phyloP scores from a whole-genome alignment of 2,329 filamentous ascomycete genomes.

The Nigrospora osmanthi region DNA sequence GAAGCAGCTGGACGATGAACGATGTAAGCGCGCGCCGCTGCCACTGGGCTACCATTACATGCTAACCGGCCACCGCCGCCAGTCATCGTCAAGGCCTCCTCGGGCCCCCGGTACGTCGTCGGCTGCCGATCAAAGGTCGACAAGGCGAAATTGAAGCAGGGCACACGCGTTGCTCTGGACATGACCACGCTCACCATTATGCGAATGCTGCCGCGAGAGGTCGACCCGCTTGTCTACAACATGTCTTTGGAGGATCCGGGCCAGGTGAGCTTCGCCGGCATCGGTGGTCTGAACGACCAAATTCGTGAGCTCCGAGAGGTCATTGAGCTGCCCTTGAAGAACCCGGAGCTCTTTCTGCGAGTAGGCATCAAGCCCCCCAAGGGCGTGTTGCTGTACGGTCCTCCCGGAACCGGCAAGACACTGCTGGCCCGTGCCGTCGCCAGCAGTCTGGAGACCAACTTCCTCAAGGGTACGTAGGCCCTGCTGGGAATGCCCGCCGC shows the following conservation, averaged over 20 bases:
- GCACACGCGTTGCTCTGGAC: slow-evolving; percentile 91
- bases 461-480: slow-evolving; percentile 70
- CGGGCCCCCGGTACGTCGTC: slow-evolving; percentile 93
- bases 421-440: slow-evolving; percentile 89
- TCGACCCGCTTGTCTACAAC: slow-evolving; percentile 98
- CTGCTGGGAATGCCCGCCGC: not conserved
- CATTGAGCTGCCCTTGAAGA: slow-evolving; percentile 96
- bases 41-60: not conserved
- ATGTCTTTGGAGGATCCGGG: slow-evolving; percentile 98
- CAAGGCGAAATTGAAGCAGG: slow-evolving; percentile 95
- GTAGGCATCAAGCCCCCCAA: slow-evolving; percentile 99
- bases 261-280: slow-evolving; percentile 95
- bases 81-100: slow-evolving; percentile 99
- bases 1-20: slow-evolving; percentile 97
- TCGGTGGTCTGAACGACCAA: slow-evolving; percentile 96
- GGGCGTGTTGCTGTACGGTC: slow-evolving; percentile 91
- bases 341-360: slow-evolving; percentile 92
- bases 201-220: slow-evolving; percentile 98
- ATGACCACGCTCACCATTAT: slow-evolving; percentile 99
- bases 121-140: slow-evolving; percentile 98
- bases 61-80: slow-evolving; percentile 2
- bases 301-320: slow-evolving; percentile 96
- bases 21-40: slow-evolving; percentile 59
- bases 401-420: slow-evolving; percentile 95
- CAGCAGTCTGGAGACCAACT: slow-evolving; percentile 95